A percentile compares a stretch with the other conserved stretches of the same genome.
Conservation (phyloP, 2,329 filamentous ascomycete genomes). For the Ophiocordyceps camponoti-rufipedis region DNA sequence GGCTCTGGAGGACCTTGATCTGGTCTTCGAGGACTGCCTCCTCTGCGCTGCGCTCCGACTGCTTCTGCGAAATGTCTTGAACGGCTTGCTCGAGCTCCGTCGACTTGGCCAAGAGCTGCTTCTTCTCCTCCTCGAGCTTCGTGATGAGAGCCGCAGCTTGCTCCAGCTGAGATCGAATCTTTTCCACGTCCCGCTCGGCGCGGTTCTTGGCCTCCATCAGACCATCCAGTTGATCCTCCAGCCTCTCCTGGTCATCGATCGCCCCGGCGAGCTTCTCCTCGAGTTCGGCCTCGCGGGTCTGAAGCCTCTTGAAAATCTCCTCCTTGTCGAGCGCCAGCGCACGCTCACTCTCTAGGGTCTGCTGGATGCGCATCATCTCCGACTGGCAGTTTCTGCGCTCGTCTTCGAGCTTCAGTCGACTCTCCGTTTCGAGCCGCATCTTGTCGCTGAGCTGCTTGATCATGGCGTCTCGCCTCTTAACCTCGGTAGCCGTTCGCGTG, state of each 20-base stretch:
- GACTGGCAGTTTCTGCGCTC: conserved; percentile 73
- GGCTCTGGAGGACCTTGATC: conserved; percentile 79
- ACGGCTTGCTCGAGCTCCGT: conserved; percentile 53
- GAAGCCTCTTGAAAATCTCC: conserved; percentile 94
- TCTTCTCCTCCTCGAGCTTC: conserved; percentile 74
- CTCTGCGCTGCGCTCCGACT: conserved; percentile 55
- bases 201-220: conserved; percentile 78
- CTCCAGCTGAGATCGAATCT: conserved; percentile 65
- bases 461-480: conserved; percentile 87
- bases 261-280: conserved; percentile 85
- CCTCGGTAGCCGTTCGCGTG: conserved; percentile 78
- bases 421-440: conserved; percentile 57
- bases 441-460: conserved; percentile 76
- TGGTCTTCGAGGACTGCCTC: conserved; percentile 67
- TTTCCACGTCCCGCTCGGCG: conserved; percentile 68
- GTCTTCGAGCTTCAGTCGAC: conserved; percentile 70
- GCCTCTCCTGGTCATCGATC: conserved; percentile 79
- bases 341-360: conserved; percentile 87
- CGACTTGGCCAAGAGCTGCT: conserved; percentile 48
- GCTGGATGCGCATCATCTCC: conserved; percentile 78
- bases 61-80: conserved; percentile 48
- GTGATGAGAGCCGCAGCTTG: conserved; percentile 79
- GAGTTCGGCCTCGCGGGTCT: conserved; percentile 77
- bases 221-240: conserved; percentile 86
- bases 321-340: conserved; percentile 95